A percentile compares a stretch with the other conserved stretches of the same genome.
These are phyloP conservation scores for Aspergillus ibericus DNA, from an alignment of 2,329 filamentous ascomycete species.

Conservation along the genomic window DNA sequence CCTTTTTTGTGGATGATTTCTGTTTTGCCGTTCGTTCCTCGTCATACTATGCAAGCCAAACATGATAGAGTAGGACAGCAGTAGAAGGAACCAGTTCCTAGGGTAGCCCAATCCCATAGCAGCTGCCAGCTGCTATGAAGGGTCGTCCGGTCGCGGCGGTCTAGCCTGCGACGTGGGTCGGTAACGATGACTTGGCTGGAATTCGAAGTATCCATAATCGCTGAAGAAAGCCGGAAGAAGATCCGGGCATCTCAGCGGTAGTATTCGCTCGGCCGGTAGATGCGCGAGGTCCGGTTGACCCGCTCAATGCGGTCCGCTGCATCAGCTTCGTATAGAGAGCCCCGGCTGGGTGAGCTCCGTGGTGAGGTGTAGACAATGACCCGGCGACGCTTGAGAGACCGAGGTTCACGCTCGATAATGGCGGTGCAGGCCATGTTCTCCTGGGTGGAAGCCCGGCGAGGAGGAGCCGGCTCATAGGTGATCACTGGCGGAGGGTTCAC, in stretches of 20 bases:
- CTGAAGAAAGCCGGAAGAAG: not conserved
- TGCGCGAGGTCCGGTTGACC: slow-evolving; percentile 29
- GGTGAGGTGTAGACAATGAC: slow-evolving; percentile 39
- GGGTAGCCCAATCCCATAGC: not conserved
- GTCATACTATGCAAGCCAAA: not conserved
- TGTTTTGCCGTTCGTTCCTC: not conserved
- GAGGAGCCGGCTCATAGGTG: slow-evolving; percentile 35
- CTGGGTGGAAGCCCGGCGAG: slow-evolving; percentile 26
- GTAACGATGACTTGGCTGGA: not conserved
- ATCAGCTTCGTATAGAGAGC: slow-evolving; percentile 38
- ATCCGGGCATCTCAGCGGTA: slow-evolving; percentile 25
- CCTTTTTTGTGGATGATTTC: not conserved
- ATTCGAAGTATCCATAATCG: not conserved
- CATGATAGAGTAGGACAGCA: not conserved
- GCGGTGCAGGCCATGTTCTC: slow-evolving; percentile 18
- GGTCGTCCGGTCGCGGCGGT: not conserved
- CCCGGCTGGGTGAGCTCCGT: slow-evolving; percentile 34
- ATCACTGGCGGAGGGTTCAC: slow-evolving; percentile 13
- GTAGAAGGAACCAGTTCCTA: not conserved
- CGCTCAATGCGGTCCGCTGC: slow-evolving; percentile 36
- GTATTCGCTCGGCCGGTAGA: slow-evolving; percentile 32
- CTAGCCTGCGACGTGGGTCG: not conserved
- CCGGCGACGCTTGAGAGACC: slow-evolving; percentile 27
- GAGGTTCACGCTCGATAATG: slow-evolving; percentile 32
- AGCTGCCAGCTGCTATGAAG: not conserved